Conservation (phyloP, 2,329 filamentous ascomycete genomes). For the Aaosphaeria arxii region DNA sequence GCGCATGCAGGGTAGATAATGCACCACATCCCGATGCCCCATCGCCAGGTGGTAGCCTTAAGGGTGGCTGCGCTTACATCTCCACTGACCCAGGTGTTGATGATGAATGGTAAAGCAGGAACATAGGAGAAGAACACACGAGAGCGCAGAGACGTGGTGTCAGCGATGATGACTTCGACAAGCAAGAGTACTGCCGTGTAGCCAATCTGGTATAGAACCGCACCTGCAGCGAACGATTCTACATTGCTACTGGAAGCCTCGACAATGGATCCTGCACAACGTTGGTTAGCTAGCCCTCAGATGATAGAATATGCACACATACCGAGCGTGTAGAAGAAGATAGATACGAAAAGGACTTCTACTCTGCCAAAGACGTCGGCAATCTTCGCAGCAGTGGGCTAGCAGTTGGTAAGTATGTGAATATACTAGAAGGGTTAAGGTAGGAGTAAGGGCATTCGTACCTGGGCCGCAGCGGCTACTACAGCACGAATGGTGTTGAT, state of each 20-base stretch:
- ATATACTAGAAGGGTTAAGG: background rate
- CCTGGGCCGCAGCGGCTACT: constrained; percentile 56
- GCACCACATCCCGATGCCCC: constrained; percentile 62
- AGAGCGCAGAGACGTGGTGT: constrained; percentile 61
- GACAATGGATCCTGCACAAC: constrained; percentile 45
- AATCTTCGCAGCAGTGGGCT: constrained; percentile 59
- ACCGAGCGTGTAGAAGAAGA: constrained; percentile 54
- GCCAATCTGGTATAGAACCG: constrained; percentile 61
- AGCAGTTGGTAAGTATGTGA: constrained; percentile 6
- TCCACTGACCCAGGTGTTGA: constrained; percentile 63
- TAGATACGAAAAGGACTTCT: constrained; percentile 55
- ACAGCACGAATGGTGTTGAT: constrained; percentile 59
- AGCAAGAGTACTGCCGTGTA: constrained; percentile 62
- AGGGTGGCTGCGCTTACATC: constrained; percentile 54
- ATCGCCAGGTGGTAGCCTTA: constrained; percentile 53
- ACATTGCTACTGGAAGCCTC: constrained; percentile 53
- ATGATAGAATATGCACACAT: background rate
- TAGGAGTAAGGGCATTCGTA: constrained; percentile 2
- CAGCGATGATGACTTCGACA: constrained; percentile 63
- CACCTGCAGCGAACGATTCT: constrained; percentile 55
- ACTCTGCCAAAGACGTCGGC: constrained; percentile 61
- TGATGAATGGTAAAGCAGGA: constrained; percentile 56
- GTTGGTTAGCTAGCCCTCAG: constrained; percentile 26
- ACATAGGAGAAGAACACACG: constrained; percentile 65
- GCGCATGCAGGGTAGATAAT: constrained; percentile 59